A percentile compares a stretch with the other conserved stretches of the same genome.
Evolutionary conservation across 2,329 filamentous ascomycete species (phyloP).

Genomic region (Aspergillus aculeatinus): DNA sequence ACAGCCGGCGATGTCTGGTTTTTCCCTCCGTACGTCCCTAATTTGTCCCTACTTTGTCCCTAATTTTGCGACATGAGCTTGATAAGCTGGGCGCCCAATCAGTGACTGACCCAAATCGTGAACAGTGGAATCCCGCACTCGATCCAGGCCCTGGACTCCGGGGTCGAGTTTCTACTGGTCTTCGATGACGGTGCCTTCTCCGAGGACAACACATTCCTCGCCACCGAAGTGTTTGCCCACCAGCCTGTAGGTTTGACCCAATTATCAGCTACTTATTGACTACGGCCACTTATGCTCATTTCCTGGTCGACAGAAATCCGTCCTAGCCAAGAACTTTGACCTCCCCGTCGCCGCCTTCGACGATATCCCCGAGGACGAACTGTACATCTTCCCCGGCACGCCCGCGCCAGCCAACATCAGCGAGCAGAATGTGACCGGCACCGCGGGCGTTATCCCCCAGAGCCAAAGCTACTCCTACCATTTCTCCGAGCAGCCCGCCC

Average conservation of each 20-base stretch:
- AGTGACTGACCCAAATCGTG: neutral
- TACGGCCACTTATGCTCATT: too few relatives aligned
- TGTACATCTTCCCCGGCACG: constrained; percentile 75
- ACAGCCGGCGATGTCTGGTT: constrained; percentile 78
- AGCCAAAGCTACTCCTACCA: constrained; percentile 66
- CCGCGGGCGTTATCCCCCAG: constrained; percentile 66
- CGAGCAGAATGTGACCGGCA: constrained; percentile 60
- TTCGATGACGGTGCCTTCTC: constrained; percentile 61
- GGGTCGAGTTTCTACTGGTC: constrained; percentile 63
- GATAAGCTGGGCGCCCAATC: neutral
- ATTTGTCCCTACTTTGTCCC: neutral
- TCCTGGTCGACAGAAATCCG: constrained; percentile 35
- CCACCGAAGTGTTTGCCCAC: constrained; percentile 60
- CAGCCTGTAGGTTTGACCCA: constrained; percentile 26
- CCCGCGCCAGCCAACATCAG: constrained; percentile 62
- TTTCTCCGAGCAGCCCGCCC: constrained; percentile 68
- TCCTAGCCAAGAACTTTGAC: constrained; percentile 57
- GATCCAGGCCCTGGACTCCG: constrained; percentile 69
- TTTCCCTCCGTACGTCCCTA: constrained; percentile 58
- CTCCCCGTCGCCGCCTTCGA: constrained; percentile 55
- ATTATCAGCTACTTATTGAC: too few relatives aligned
- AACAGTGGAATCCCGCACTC: constrained; percentile 68
- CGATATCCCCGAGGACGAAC: constrained; percentile 63
- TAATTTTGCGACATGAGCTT: too few relatives aligned
- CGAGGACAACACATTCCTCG: constrained; percentile 73